Percentiles rank a stretch among this genome's conserved stretches.
Conservation (phyloP, 768 basidiomycete genomes). For the Xerocomellus amylosporus region DNA sequence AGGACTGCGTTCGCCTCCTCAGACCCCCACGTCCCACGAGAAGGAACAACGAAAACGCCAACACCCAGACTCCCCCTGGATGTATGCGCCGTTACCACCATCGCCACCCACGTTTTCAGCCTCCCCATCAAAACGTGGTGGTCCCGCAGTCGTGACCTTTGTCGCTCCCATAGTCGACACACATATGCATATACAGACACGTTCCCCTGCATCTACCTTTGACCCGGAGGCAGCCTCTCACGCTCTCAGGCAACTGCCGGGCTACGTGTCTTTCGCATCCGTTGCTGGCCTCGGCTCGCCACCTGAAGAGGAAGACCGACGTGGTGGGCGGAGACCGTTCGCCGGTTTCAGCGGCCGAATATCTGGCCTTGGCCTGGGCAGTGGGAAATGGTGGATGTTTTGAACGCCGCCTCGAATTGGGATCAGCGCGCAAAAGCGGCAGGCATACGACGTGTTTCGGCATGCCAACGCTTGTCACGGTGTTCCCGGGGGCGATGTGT, state of each 20-base stretch:
- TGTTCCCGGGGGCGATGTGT: slow-evolving; percentile 5
- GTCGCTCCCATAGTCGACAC: slow-evolving; percentile 13
- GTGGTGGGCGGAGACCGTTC: slow-evolving; percentile 22
- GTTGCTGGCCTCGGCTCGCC: slow-evolving; percentile 67
- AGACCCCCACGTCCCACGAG: slow-evolving; percentile 19
- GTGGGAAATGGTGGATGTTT: slow-evolving; percentile 34
- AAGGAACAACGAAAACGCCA: slow-evolving; percentile 10
- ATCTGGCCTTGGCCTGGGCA: slow-evolving; percentile 27
- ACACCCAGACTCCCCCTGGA: slow-evolving; percentile 27
- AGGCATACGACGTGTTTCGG: slow-evolving; percentile 5
- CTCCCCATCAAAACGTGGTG: slow-evolving; percentile 28
- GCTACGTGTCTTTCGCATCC: slow-evolving; percentile 66
- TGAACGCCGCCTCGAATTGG: slow-evolving; percentile 7
- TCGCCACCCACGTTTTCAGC: slow-evolving; percentile 29
- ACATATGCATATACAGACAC: slow-evolving; percentile 8
- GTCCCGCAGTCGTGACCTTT: slow-evolving; percentile 24
- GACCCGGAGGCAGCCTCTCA: slow-evolving; percentile 62
- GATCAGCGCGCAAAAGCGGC: slow-evolving; percentile 5
- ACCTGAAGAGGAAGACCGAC: slow-evolving; percentile 42
- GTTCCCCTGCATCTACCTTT: slow-evolving; percentile 43
- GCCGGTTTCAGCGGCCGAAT: slow-evolving; percentile 18
- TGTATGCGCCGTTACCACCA: slow-evolving; percentile 29
- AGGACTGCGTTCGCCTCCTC: slow-evolving; percentile 16
- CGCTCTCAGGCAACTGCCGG: slow-evolving; percentile 52
- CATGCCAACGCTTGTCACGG: slow-evolving; percentile 7